phyloP scores from a whole-genome alignment of 306 rosid species.

The Cucurbita ficifolia region DNA sequence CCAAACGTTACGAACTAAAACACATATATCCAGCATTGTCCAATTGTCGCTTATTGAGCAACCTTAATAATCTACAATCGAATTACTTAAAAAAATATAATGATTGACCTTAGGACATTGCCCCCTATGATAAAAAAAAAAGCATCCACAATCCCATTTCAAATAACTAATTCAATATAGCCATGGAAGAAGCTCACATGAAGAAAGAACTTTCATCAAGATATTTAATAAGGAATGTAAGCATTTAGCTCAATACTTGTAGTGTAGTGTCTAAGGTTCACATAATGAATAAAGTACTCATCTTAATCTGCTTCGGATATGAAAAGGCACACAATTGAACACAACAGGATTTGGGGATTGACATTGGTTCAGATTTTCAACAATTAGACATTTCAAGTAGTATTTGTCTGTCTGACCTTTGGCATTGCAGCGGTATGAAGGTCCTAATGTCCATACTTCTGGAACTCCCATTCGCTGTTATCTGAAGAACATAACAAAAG shows the following conservation, averaged over 20 bases:
- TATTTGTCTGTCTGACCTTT: not conserved
- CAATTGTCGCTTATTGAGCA: not conserved
- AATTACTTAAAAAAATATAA: too few species aligned
- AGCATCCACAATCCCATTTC: not conserved
- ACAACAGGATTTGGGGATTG: not conserved
- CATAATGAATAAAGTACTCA: not conserved
- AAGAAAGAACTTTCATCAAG: not conserved
- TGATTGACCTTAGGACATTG: too few species aligned
- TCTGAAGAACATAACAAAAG: conserved; percentile 24
- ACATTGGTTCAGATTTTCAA: not conserved
- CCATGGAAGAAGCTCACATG: not conserved
- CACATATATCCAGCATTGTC: not conserved
- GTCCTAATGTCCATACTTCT: conserved; percentile 83
- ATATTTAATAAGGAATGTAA: not conserved
- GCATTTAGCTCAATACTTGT: not conserved
- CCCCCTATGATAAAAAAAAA: not conserved
- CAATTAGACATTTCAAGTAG: not conserved
- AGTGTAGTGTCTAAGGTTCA: not conserved
- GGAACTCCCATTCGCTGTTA: conserved; percentile 95
- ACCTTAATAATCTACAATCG: not conserved
- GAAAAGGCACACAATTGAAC: not conserved
- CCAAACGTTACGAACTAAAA: not conserved
- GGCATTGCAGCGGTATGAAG: not conserved
- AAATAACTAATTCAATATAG: not conserved
- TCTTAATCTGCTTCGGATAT: not conserved